Base-by-base conservation (phyloP, 495 filamentous ascomycete genomes). In the Tirmania nivea region DNA sequence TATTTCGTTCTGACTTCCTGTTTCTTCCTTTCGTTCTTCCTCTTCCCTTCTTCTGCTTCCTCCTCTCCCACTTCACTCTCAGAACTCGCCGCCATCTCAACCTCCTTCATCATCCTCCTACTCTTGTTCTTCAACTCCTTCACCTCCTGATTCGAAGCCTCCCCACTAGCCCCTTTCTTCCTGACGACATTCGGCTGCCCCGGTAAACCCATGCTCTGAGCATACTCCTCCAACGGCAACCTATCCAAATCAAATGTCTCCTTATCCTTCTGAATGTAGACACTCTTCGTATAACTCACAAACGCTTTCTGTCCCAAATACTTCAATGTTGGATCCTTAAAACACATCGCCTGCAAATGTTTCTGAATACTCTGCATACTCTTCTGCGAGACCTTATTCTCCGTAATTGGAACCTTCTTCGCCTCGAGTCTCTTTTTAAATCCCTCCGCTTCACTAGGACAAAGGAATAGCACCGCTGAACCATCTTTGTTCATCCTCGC, bases 291-390 rank as follows among this genome's bases (percentile, higher is more conserved):
- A 65, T 96, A 94, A 42, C 80, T 84, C 53, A 87, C 78, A 57
- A 99, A 99, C 0, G 90, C 88, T 62, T 95, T 96, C 61, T 96
- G 90, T 5, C 82, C 92, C 2, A 96, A 71, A 64, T 96, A 96
- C 59, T 96, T 96, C 52, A 96, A 68, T 60, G 92, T 84, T 1
- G 89, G 81, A 47, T 93, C 84, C 66, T 94, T 86, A 71, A 96
- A 96, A 62, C 84, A 89, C 78, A 94, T 81, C 52, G 80, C 85
- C 62, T 94, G 87, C 31, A 99, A 66, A 64, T 90, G 81, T 55
- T 78, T 74, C 57, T 81, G 78, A 61, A 96, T 81, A 55, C 73
- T 81, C 66, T 84, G 78, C 67, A 89, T 85, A 69, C 96, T 99
- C 66, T 86, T 88, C 25, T 85, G 73, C 54, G 83, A 77, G 21